phyloP scores from a whole-genome alignment of 208 protist species.

The Herpetomonas samuelpessoai region DNA sequence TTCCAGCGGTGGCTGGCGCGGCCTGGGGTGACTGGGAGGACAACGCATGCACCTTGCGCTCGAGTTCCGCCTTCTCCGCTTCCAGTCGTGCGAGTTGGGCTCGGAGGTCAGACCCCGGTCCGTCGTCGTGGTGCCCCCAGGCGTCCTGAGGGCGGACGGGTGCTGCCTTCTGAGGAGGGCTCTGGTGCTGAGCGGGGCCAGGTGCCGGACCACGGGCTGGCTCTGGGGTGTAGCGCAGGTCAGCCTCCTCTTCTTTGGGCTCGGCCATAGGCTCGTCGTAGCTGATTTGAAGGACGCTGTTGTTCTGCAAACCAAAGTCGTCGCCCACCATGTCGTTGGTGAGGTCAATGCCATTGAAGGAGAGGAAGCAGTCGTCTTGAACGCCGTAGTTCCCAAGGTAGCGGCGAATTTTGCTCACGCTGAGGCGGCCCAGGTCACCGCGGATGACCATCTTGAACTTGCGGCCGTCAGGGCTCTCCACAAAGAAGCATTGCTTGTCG shows the following conservation, averaged over 20 bases:
- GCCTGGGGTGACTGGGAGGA: background rate
- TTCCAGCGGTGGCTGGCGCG: background rate
- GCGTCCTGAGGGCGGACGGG: background rate
- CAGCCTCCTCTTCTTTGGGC: background rate
- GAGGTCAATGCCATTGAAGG: conserved; percentile 32
- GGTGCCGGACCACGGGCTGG: background rate
- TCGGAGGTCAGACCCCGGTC: no score
- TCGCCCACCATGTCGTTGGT: conserved; percentile 58
- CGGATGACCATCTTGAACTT: conserved; percentile 88
- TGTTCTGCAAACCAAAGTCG: conserved; percentile 56
- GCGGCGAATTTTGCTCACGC: conserved; percentile 69
- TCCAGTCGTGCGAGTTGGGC: background rate
- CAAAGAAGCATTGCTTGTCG: conserved; percentile 70
- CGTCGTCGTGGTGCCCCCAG: background rate
- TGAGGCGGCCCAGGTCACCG: conserved; percentile 67
- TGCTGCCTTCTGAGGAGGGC: no score
- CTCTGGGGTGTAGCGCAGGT: background rate
- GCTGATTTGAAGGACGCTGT: conserved; percentile 29
- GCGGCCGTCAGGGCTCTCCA: conserved; percentile 65
- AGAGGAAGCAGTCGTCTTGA: conserved; percentile 46
- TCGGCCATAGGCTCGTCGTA: background rate
- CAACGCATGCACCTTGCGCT: background rate
- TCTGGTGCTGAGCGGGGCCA: no score
- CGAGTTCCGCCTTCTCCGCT: background rate
- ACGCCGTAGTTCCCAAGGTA: conserved; percentile 75